These are phyloP conservation scores for Mucor irregularis DNA, from an alignment of 371 early-diverging fungal genomes.

Conservation along the genomic window DNA sequence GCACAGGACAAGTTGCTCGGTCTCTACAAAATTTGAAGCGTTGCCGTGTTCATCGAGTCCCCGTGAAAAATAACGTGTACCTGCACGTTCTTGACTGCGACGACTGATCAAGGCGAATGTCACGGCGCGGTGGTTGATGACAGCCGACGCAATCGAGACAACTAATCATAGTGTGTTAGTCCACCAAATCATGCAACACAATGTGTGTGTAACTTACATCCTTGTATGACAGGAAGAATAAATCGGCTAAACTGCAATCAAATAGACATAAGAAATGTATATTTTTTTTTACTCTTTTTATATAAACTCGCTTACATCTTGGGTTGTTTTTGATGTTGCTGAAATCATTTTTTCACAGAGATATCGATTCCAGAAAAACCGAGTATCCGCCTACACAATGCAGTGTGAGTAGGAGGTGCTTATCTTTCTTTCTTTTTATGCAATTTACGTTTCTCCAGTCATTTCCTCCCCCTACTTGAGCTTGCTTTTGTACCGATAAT, in stretches of 20 bases:
- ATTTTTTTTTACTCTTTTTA: no score
- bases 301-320: conserved; percentile 39
- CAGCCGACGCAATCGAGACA: conserved; percentile 47
- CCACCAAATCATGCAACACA: no score
- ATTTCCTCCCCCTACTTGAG: conserved; percentile 11
- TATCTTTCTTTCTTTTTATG: no score
- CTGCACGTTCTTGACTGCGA: conserved; percentile 73
- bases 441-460: conserved; percentile 41
- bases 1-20: conserved; percentile 86
- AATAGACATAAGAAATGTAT: neutral
- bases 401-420: neutral
- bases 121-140: conserved; percentile 58
- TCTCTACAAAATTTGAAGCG: conserved; percentile 98
- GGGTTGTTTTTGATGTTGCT: conserved; percentile 7
- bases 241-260: conserved; percentile 64
- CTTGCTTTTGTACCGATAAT: conserved; percentile 74
- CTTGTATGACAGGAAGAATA: conserved; percentile 89
- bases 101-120: conserved; percentile 81
- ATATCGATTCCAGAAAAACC: conserved; percentile 90
- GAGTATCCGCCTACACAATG: conserved; percentile 64
- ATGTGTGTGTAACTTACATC: conserved; percentile 69
- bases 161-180: no score
- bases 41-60: conserved; percentile 92
- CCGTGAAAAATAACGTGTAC: conserved; percentile 91
- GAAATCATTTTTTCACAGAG: conserved; percentile 65